A percentile compares a stretch with the other conserved stretches of the same genome.
Conservation (phyloP, 768 basidiomycete species). For the Boletus speciosus region DNA sequence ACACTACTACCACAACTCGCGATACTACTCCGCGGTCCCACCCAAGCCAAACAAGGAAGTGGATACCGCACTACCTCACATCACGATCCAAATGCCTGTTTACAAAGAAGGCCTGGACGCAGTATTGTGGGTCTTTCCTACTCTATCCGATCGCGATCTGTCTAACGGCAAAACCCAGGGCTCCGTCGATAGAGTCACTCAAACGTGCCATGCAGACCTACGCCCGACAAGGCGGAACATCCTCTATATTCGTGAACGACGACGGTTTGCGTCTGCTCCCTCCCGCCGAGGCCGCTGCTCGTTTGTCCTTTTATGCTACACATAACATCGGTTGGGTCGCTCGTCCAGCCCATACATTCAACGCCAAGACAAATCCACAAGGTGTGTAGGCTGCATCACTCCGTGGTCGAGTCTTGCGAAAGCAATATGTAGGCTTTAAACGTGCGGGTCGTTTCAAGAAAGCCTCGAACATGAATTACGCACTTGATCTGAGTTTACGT, state of each 20-base stretch:
- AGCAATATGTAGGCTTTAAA: conserved; percentile 22
- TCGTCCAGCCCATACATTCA: conserved; percentile 46
- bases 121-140: conserved; percentile 41
- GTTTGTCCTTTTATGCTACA: conserved; percentile 51
- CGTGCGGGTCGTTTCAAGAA: conserved; percentile 87
- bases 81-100: conserved; percentile 56
- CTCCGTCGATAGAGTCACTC: conserved; percentile 50
- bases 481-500: conserved; percentile 43
- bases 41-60: conserved; percentile 42
- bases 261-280: conserved; percentile 56
- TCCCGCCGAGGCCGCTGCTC: conserved; percentile 42
- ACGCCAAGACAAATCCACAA: conserved; percentile 45
- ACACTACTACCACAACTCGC: conserved; percentile 49
- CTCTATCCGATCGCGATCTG: not conserved
- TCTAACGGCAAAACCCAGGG: conserved; percentile 19
- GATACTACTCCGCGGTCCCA: conserved; percentile 48
- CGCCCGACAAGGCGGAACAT: conserved; percentile 62
- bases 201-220: conserved; percentile 63
- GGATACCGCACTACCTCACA: conserved; percentile 45
- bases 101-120: conserved; percentile 54
- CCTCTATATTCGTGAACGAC: conserved; percentile 57
- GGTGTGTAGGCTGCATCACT: conserved; percentile 31
- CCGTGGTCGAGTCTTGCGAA: conserved; percentile 33
- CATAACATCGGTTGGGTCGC: conserved; percentile 61
- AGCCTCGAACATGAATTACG: conserved; percentile 90